Evolutionary conservation across 768 basidiomycete genomes (phyloP), one percentile per base, ranked within the genome.

Genomic region (Pulveroboletus sp.): DNA sequence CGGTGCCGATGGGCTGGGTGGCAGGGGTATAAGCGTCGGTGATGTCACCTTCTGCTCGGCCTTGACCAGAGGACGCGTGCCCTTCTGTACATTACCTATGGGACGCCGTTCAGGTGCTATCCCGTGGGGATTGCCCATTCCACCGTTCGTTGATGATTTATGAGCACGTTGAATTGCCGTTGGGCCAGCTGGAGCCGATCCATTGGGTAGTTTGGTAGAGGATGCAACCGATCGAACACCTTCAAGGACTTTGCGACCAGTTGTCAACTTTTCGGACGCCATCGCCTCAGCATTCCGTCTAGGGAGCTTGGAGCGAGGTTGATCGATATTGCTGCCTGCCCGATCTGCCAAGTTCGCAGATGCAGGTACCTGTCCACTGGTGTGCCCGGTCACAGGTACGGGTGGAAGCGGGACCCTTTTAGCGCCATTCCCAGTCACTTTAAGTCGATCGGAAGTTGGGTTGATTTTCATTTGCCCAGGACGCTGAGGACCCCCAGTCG

Each of bases 361-460:
- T 5, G 30, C 15, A 17, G 50, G 7, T 6, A n/a, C 40, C 47
- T 41, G 56, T 37, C 46, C 53, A 35, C 39, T 21, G 27, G 47
- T 5, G 5, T 39, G 45, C 9, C 27, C 51, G 13, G 32, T 43
- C 32, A 32, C 46, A 5, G 54, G 49, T 13, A 39, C 46, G 14
- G 61, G 8, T 17, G 65, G 67, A 45, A 70, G 62, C 8, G 67
- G 67, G 46, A 68, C 46, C 44, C 67, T 69, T 49, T 67, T 57
- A 8, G 67, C 69, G 26, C 69, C 67, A 38, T 62, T 62, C 4
- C 66, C 63, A 1, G 64, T 56, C 9, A 55, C 47, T 36, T 64
- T 67, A 43, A 66, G 53, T 18, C 58, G 63, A 42, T 63, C 58
- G 1, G 48, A 48, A 46, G 59, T 50, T 39, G 49, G 38, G 21